Conservation (phyloP, 352 stramenopile genomes). For the Elongisporangium undulatum region DNA sequence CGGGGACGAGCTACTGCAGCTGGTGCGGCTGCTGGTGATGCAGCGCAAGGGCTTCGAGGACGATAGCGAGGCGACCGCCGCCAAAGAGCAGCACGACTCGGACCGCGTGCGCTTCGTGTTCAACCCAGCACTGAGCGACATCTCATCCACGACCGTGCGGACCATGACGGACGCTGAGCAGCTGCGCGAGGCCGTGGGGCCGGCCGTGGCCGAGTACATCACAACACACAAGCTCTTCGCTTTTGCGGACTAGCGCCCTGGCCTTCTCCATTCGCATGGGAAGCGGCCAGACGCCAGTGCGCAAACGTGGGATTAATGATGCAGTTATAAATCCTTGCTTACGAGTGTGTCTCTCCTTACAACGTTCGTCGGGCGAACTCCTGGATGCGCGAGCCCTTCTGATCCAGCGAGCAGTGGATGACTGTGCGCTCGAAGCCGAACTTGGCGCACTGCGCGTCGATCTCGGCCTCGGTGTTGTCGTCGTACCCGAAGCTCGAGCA, state of each 20-base stretch:
- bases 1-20: slow-evolving; percentile 61
- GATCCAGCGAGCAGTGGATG: slow-evolving; percentile 32
- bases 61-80: slow-evolving; percentile 12
- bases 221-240: slow-evolving; percentile 64
- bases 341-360: slow-evolving; percentile 3
- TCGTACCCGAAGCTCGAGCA: slow-evolving; percentile 73
- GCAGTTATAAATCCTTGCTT: background rate
- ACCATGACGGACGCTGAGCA: slow-evolving; percentile 23
- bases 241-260: slow-evolving; percentile 30
- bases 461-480: slow-evolving; percentile 64
- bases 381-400: slow-evolving; percentile 50
- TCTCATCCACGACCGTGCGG: slow-evolving; percentile 72
- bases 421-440: slow-evolving; percentile 46
- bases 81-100: background rate
- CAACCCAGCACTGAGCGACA: slow-evolving; percentile 56
- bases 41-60: slow-evolving; percentile 40
- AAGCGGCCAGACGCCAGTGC: slow-evolving; percentile 2
- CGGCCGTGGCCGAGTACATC: slow-evolving; percentile 76
- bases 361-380: slow-evolving; percentile 28
- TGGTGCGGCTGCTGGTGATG: slow-evolving; percentile 71
- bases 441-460: slow-evolving; percentile 47
- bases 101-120: slow-evolving; percentile 43
- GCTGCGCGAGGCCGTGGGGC: slow-evolving; percentile 40
- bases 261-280: slow-evolving; percentile 4
- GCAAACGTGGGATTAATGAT: background rate